phyloP scores from a whole-genome alignment of 2,329 filamentous ascomycete genomes.

The Hypoxylon sp. region DNA sequence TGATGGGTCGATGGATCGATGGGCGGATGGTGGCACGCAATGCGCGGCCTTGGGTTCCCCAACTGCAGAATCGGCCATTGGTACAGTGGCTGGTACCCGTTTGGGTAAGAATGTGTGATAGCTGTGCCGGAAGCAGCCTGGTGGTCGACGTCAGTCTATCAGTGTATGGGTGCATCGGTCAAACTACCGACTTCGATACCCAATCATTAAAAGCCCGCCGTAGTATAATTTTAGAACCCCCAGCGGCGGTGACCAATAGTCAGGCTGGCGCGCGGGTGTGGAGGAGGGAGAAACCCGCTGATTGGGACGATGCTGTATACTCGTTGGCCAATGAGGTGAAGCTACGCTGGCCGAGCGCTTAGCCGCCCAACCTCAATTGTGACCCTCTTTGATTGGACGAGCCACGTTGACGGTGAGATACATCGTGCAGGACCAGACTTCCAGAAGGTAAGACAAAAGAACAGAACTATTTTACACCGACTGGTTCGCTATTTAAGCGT shows the following conservation, averaged over 20 bases:
- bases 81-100: conserved; percentile 43
- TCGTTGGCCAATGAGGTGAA: conserved; percentile 45
- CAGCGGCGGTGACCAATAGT: conserved; percentile 42
- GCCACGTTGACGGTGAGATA: conserved; percentile 24
- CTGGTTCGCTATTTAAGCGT: conserved; percentile 13
- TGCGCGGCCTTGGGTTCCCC: conserved; percentile 43
- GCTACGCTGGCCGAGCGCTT: conserved; percentile 49
- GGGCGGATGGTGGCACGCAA: conserved; percentile 42
- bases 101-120: conserved; percentile 47
- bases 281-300: conserved; percentile 33
- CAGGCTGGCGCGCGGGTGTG: conserved; percentile 43
- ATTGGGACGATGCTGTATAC: conserved; percentile 46
- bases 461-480: not conserved
- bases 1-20: conserved; percentile 16
- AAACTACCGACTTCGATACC: conserved; percentile 34
- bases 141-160: conserved; percentile 42
- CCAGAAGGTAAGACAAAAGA: conserved; percentile 29
- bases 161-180: conserved; percentile 38
- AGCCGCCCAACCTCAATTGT: conserved; percentile 42
- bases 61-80: conserved; percentile 46
- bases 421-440: conserved; percentile 32
- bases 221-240: conserved; percentile 50
- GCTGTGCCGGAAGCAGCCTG: conserved; percentile 42
- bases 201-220: conserved; percentile 45
- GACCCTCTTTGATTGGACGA: conserved; percentile 38